Percentiles rank a stretch among this genome's conserved stretches.
Evolutionary conservation across 306 rosid species (phyloP).

Genomic region (Vigna hirtella): DNA sequence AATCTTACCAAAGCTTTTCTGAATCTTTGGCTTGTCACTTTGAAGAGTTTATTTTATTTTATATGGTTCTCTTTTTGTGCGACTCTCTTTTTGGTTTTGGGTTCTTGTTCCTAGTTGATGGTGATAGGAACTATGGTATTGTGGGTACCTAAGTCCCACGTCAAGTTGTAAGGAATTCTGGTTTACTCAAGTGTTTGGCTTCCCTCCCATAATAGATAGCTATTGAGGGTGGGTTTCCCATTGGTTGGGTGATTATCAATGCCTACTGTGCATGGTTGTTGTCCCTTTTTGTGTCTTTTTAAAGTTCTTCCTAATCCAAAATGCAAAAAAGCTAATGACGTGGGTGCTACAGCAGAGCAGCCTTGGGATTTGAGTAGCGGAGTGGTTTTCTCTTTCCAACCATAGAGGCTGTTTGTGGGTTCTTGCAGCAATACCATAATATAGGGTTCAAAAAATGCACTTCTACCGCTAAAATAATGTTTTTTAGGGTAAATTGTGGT

Average conservation of each 20-base stretch:
- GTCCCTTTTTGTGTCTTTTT: slow-evolving; percentile 4
- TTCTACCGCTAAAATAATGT: neutral
- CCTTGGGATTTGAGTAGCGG: neutral
- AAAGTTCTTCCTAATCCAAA: slow-evolving; percentile 3
- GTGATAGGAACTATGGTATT: neutral
- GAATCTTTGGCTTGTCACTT: slow-evolving; percentile 10
- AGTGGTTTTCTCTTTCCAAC: neutral
- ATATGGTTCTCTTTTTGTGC: slow-evolving; percentile 9
- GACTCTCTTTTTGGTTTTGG: slow-evolving; percentile 14
- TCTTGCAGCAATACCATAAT: neutral
- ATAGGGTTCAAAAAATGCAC: neutral
- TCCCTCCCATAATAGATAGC: too few species aligned
- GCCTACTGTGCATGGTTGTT: slow-evolving; percentile 14
- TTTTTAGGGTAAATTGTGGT: neutral
- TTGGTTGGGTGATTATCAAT: neutral
- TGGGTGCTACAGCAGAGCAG: neutral
- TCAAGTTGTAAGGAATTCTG: too few species aligned
- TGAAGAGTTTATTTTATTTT: slow-evolving; percentile 10
- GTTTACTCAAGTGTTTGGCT: too few species aligned
- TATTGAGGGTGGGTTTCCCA: too few species aligned
- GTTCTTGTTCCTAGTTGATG: slow-evolving; percentile 18
- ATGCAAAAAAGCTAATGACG: neutral
- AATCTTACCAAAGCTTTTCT: slow-evolving; percentile 7
- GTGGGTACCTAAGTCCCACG: too few species aligned
- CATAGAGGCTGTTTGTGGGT: neutral